These are phyloP conservation scores for Xylaria sp. DNA, from an alignment of 2,329 filamentous ascomycete genomes.

Conservation along the genomic window DNA sequence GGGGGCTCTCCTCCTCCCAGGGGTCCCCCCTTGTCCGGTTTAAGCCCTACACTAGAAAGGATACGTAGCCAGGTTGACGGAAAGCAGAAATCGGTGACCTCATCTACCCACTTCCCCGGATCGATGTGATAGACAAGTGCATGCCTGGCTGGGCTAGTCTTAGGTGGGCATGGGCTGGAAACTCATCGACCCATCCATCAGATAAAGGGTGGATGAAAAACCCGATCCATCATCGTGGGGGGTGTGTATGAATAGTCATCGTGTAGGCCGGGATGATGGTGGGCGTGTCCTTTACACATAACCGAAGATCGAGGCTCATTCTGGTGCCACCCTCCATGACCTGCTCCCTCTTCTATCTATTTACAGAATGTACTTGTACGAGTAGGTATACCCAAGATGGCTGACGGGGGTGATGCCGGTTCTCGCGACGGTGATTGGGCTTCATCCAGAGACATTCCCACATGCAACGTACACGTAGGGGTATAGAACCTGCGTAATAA, in stretches of 20 bases:
- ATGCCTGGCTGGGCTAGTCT: not conserved
- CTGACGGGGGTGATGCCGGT: not conserved
- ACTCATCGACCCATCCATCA: not conserved
- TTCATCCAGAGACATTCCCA: conserved; percentile 1
- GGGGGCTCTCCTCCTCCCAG: conserved; percentile 4
- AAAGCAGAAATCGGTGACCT: conserved; percentile 1
- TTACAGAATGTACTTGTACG: not conserved
- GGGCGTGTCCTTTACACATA: not conserved
- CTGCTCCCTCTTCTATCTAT: conserved; percentile 7
- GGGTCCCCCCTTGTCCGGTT: conserved; percentile 15
- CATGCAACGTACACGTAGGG: not conserved
- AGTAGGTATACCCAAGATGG: not conserved
- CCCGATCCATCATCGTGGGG: too few species aligned
- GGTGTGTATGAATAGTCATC: not conserved
- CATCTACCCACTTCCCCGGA: conserved; percentile 17
- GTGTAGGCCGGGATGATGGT: not conserved
- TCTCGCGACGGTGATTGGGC: not conserved
- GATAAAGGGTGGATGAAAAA: not conserved
- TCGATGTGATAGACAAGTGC: not conserved
- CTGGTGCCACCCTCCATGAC: conserved; percentile 5
- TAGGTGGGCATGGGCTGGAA: conserved; percentile 1
- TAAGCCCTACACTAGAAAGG: not conserved
- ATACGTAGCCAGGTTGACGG: not conserved
- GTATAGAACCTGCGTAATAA: not conserved
- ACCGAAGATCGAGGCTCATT: conserved; percentile 12